Conservation (phyloP, 2,329 filamentous ascomycete species). For the Sphaerulina musiva region DNA sequence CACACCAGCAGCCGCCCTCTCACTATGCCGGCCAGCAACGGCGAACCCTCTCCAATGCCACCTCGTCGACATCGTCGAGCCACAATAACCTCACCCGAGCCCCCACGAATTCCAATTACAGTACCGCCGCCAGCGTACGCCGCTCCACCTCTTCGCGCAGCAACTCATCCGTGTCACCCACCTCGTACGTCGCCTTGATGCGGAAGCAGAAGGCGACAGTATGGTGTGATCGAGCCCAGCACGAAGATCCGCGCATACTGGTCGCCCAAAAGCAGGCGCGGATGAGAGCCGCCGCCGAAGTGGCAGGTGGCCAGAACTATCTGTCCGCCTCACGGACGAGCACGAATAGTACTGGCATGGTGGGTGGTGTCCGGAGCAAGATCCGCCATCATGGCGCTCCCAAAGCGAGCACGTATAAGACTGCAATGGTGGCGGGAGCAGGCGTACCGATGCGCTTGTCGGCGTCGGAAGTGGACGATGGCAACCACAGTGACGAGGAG, state of each 20-base stretch:
- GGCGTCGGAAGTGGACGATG: constrained; percentile 90
- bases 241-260: constrained; percentile 76
- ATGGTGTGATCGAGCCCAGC: constrained; percentile 92
- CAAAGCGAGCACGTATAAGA: constrained; percentile 70
- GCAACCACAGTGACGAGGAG: constrained; percentile 67
- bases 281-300: constrained; percentile 75
- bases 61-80: constrained; percentile 61
- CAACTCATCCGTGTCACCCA: constrained; percentile 48
- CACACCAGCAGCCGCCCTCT: constrained; percentile 13
- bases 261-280: constrained; percentile 84
- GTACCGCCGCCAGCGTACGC: constrained; percentile 42
- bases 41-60: constrained; percentile 63
- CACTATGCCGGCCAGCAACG: constrained; percentile 25
- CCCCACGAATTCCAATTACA: constrained; percentile 41
- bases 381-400: constrained; percentile 82
- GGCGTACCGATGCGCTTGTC: constrained; percentile 87
- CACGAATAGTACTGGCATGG: constrained; percentile 34
- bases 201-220: constrained; percentile 96
- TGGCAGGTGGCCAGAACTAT: constrained; percentile 55
- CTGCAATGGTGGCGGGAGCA: constrained; percentile 66
- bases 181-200: constrained; percentile 91
- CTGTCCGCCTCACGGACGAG: constrained; percentile 23
- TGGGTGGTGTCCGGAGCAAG: constrained; percentile 64
- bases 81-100: constrained; percentile 38
- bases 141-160: constrained; percentile 79